Evolutionary conservation across 768 basidiomycete genomes (phyloP).

Genomic region (Punctularia strigosozonata): DNA sequence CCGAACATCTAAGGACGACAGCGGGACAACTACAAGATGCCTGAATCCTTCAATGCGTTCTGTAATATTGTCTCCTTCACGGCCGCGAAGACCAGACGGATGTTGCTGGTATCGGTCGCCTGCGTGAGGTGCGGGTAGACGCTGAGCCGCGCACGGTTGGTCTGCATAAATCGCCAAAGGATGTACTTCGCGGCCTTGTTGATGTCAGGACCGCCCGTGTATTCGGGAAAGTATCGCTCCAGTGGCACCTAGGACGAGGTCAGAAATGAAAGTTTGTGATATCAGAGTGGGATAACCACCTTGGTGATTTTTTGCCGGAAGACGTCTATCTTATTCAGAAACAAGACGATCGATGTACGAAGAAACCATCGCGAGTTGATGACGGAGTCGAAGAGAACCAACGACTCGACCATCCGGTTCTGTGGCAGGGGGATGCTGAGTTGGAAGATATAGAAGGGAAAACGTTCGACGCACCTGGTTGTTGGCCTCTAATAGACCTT

Average conservation of each 20-base stretch:
- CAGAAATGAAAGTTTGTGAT: background rate
- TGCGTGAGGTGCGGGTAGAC: slow-evolving; percentile 39
- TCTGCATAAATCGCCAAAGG: slow-evolving; percentile 34
- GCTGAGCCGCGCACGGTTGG: slow-evolving; percentile 27
- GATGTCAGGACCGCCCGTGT: slow-evolving; percentile 30
- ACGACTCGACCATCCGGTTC: slow-evolving; percentile 36
- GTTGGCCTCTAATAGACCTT: slow-evolving; percentile 49
- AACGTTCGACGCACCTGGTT: slow-evolving; percentile 1
- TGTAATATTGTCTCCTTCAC: slow-evolving; percentile 39
- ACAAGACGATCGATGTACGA: slow-evolving; percentile 27
- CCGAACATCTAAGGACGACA: no score
- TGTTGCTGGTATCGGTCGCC: slow-evolving; percentile 37
- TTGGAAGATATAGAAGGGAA: background rate
- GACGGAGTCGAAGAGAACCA: slow-evolving; percentile 36
- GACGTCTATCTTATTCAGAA: slow-evolving; percentile 31
- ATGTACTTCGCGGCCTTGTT: slow-evolving; percentile 35
- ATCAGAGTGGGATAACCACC: slow-evolving; percentile 4
- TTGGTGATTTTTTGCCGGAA: slow-evolving; percentile 39
- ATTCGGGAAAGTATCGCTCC: slow-evolving; percentile 27
- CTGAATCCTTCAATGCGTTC: slow-evolving; percentile 33
- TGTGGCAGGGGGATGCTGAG: slow-evolving; percentile 7
- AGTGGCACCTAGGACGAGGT: slow-evolving; percentile 11
- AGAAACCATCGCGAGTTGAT: slow-evolving; percentile 41
- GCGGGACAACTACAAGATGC: slow-evolving; percentile 21
- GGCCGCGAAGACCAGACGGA: slow-evolving; percentile 30